Base-by-base conservation (phyloP, 1,139 yeast genomes). In the Kodamaea arcana region DNA sequence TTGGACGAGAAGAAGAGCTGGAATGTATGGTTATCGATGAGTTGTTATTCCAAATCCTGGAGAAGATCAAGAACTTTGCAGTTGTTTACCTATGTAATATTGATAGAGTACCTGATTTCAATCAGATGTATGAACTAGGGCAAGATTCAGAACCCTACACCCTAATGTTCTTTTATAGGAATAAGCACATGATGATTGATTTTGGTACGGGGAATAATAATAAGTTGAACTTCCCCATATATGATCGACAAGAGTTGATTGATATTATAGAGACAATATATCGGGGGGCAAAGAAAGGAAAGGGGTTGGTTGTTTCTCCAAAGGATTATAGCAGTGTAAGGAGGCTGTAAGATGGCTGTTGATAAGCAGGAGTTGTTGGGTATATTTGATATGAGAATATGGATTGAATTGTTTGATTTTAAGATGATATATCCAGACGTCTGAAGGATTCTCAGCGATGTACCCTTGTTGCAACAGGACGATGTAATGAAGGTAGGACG, bases 181-280 rank as follows among this genome's bases (percentile, higher is more conserved):
- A 92, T 62, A 90, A 88, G 56, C 98, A 92, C 57, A 90, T 94
- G 95, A 79, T 90, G 87, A 86, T 96, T 61, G 98, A 92, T 65
- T 88, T 88, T 59, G 98, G 98, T 2, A 92, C 98, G 0, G 99
- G 99, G 28, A 87, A 92, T 55, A 92, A 94, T 60, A 92, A 94
- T 65, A 92, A 92, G 65, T 65, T 92, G 62, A 88, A 88, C 53
- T 92, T 92, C 60, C 52, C 60, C 34, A 65, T 92, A 24, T 80
- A 78, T 31, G 88, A 85, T 52, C 82, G 83, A 45, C 97, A 92
- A 56, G 97, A 88, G 47, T 59, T 92, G 66, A 85, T 92, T 24
- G 98, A 92, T 56, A 83, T 94, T 23, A 64, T 92, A 17, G 98
- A 94, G 53, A 83, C 94, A 0, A 78, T 92, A 1, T 92, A 83